A percentile compares a stretch with the other conserved stretches of the same genome.
phyloP scores from a whole-genome alignment of 1,284 basidiomycete genomes.

The Rhizoctonia solani region DNA sequence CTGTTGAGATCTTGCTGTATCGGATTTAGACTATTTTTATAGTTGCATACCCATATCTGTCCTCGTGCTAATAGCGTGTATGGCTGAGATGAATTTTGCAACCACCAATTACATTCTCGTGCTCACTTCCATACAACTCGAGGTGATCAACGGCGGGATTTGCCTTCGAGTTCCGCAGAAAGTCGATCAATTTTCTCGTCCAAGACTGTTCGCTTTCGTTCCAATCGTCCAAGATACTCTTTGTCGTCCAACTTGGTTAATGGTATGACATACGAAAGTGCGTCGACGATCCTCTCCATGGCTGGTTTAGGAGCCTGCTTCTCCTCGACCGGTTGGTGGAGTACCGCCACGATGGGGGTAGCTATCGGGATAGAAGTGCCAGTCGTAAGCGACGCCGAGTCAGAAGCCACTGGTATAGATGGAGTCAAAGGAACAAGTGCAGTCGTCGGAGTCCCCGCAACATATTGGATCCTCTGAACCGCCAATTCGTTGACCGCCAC shows the following conservation, averaged over 20 bases:
- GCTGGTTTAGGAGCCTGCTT: slow-evolving; percentile 2
- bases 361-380: background rate
- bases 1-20: slow-evolving; percentile 17
- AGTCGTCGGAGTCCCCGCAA: slow-evolving; percentile 44
- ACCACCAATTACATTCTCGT: slow-evolving; percentile 1
- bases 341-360: background rate
- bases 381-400: background rate
- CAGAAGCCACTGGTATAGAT: background rate
- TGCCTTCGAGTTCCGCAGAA: background rate
- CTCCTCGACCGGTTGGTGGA: background rate
- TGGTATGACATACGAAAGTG: slow-evolving; percentile 18
- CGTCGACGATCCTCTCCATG: slow-evolving; percentile 20
- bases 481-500: slow-evolving; percentile 65
- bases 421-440: background rate
- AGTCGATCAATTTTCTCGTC: slow-evolving; percentile 17
- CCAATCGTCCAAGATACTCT: slow-evolving; percentile 9
- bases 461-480: slow-evolving; percentile 59
- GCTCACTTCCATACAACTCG: background rate
- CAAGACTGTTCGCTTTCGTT: slow-evolving; percentile 1
- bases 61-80: slow-evolving; percentile 8
- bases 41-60: slow-evolving; percentile 16
- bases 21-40: slow-evolving; percentile 26
- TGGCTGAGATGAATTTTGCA: slow-evolving; percentile 18
- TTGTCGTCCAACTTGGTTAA: slow-evolving; percentile 20
- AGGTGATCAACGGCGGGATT: background rate